A percentile compares a stretch with the other conserved stretches of the same genome.
Conservation (phyloP, 2,329 filamentous ascomycete genomes). For the Aureobasidium subglaciale region DNA sequence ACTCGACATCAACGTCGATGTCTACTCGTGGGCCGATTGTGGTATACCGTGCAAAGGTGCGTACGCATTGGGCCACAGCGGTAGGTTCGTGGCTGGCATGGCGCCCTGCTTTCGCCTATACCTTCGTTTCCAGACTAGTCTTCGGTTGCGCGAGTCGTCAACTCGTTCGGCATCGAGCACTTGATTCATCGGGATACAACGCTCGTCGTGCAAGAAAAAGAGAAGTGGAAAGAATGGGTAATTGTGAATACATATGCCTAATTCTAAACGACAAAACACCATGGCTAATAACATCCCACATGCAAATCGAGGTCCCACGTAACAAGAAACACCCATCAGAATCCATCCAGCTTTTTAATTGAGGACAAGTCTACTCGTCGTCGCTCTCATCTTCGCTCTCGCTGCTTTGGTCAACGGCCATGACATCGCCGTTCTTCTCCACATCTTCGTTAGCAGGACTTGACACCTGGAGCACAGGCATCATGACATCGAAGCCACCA, state of each 20-base stretch:
- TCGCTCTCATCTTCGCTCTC: conserved; percentile 13
- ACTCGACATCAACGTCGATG: background rate
- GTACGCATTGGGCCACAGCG: background rate
- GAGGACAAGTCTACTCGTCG: conserved; percentile 10
- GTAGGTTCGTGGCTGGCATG: background rate
- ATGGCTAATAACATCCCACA: conserved; percentile 8
- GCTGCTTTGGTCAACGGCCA: conserved; percentile 14
- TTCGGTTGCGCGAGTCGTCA: background rate
- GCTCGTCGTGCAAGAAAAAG: background rate
- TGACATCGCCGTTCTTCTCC: conserved; percentile 3
- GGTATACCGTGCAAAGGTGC: background rate
- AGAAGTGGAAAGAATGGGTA: conserved; percentile 5
- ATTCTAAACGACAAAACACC: conserved; percentile 5
- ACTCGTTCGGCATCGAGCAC: background rate
- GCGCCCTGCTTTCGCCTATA: conserved; percentile 5
- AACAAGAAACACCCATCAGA: background rate
- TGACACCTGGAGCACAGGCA: conserved; percentile 11
- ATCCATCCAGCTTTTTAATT: conserved; percentile 5
- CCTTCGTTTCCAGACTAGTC: background rate
- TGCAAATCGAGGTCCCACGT: background rate
- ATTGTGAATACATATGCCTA: conserved; percentile 8
- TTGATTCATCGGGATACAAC: background rate
- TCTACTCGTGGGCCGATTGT: background rate
- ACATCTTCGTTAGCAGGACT: background rate
- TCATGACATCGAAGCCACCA: conserved; percentile 81